These are phyloP conservation scores for Xylariaceae sp. DNA, from an alignment of 2,329 filamentous ascomycete genomes.

Conservation along the genomic window DNA sequence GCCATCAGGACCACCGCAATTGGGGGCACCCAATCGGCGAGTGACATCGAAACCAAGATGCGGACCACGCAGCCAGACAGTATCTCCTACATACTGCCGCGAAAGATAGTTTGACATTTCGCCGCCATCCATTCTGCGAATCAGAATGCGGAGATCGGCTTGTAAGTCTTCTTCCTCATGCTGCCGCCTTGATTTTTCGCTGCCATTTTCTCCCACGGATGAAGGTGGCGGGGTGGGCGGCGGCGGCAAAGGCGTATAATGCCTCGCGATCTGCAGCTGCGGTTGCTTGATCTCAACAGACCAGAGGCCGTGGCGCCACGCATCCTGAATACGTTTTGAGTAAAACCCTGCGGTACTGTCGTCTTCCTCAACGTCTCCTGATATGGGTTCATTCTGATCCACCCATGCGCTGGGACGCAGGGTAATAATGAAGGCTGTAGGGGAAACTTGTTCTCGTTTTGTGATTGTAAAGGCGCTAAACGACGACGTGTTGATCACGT, in stretches of 20 bases:
- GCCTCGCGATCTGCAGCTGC: slow-evolving; percentile 86
- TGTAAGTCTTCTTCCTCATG: slow-evolving; percentile 39
- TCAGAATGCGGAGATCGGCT: slow-evolving; percentile 70
- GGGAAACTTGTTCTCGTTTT: slow-evolving; percentile 66
- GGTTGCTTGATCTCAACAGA: slow-evolving; percentile 95
- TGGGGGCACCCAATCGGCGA: slow-evolving; percentile 41
- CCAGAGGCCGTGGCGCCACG: slow-evolving; percentile 75
- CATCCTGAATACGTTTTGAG: slow-evolving; percentile 42
- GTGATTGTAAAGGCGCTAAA: slow-evolving; percentile 73
- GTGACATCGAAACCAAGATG: slow-evolving; percentile 68
- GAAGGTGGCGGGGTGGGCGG: not conserved
- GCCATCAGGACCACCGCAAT: not conserved
- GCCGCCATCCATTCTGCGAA: slow-evolving; percentile 78
- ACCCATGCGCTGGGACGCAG: slow-evolving; percentile 48
- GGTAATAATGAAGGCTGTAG: slow-evolving; percentile 73
- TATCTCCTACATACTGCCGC: slow-evolving; percentile 64
- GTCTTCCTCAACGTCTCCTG: slow-evolving; percentile 17
- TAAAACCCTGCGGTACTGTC: slow-evolving; percentile 7
- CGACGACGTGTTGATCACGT: slow-evolving; percentile 59
- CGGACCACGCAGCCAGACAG: slow-evolving; percentile 80
- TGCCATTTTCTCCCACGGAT: not conserved
- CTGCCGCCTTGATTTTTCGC: slow-evolving; percentile 30
- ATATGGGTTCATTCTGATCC: not conserved
- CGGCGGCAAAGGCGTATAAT: slow-evolving; percentile 87
- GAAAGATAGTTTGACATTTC: slow-evolving; percentile 87